phyloP scores from a whole-genome alignment of 2,329 filamentous ascomycete genomes.

The Orbilia javanica region DNA sequence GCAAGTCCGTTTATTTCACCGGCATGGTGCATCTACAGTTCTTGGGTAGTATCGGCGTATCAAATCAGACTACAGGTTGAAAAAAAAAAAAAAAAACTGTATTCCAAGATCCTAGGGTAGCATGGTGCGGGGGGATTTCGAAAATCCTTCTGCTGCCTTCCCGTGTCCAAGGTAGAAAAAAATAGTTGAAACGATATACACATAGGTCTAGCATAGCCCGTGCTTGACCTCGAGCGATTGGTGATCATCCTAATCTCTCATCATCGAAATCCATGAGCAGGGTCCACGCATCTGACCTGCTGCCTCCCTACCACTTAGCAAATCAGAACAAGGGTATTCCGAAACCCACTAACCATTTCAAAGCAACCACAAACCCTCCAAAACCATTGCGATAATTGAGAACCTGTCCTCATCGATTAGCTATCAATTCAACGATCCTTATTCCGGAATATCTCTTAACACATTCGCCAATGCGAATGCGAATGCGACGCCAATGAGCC shows the following conservation, averaged over 20 bases:
- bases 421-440: too few relatives aligned
- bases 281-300: slow-evolving; percentile 5
- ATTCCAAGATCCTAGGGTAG: too few relatives aligned
- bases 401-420: too few relatives aligned
- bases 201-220: slow-evolving; percentile 1
- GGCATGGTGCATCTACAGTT: neutral
- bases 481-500: too few relatives aligned
- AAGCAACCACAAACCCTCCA: neutral
- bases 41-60: neutral
- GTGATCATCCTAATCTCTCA: neutral
- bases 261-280: neutral
- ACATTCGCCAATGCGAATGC: too few relatives aligned
- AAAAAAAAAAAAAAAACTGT: neutral
- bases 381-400: too few relatives aligned
- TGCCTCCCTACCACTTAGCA: slow-evolving; percentile 16
- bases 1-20: neutral
- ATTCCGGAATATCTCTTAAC: too few relatives aligned
- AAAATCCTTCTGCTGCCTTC: neutral
- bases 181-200: neutral
- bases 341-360: neutral
- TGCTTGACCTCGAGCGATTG: too few relatives aligned
- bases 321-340: slow-evolving; percentile 7
- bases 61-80: neutral
- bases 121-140: too few relatives aligned
- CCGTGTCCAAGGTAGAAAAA: neutral